These are phyloP conservation scores for Termitomyces heimii DNA, from an alignment of 768 basidiomycete species.

Conservation along the genomic window DNA sequence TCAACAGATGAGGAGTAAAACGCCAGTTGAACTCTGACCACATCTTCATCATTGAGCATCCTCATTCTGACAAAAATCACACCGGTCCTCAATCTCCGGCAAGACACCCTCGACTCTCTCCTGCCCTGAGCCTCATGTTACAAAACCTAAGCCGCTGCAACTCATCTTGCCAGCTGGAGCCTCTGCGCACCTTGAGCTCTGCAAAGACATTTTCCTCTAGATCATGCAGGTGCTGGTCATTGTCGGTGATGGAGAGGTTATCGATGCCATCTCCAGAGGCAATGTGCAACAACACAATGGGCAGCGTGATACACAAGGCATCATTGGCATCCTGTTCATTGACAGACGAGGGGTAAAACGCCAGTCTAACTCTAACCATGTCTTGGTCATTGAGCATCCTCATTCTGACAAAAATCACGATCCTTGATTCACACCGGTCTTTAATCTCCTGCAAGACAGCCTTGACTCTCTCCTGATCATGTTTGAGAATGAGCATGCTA, in stretches of 20 bases:
- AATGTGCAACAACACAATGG: constrained; percentile 33
- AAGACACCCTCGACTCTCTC: constrained; percentile 27
- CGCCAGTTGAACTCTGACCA: constrained; percentile 16
- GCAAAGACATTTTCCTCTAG: constrained; percentile 49
- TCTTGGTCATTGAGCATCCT: constrained; percentile 14
- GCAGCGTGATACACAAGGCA: constrained; percentile 22
- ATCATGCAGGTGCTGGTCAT: not conserved
- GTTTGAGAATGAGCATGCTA: not conserved
- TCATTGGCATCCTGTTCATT: not conserved
- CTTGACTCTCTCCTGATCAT: constrained; percentile 31
- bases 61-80: constrained; percentile 12
- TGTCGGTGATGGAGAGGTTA: not conserved
- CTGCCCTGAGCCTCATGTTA: constrained; percentile 58
- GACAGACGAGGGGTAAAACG: constrained; percentile 21
- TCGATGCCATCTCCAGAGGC: constrained; percentile 17
- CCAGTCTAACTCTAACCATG: constrained; percentile 15
- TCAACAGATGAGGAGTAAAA: constrained; percentile 21
- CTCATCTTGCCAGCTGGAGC: constrained; percentile 92
- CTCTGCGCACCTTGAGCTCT: constrained; percentile 60
- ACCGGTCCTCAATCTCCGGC: constrained; percentile 14
- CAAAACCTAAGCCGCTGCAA: constrained; percentile 75
- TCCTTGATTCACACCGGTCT: constrained; percentile 12
- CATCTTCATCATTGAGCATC: constrained; percentile 13
- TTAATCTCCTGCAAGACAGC: constrained; percentile 15
- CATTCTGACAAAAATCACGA: constrained; percentile 13